Conservation (phyloP, 805 yeast genomes). For the Metschnikowia lunata region DNA sequence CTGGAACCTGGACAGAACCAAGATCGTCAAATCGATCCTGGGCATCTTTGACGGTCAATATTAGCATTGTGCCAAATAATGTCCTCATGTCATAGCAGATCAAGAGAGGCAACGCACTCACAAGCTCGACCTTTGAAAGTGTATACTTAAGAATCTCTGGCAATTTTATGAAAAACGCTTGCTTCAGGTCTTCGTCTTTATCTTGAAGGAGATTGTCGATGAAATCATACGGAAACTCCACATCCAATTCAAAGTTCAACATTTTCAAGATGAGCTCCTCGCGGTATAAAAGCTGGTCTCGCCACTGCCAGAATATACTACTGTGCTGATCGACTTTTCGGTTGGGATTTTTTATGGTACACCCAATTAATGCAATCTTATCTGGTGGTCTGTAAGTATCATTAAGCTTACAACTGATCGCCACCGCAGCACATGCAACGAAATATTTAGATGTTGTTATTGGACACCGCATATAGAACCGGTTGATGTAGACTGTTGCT, state of each 20-base stretch:
- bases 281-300: slow-evolving; percentile 40
- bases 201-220: slow-evolving; percentile 21
- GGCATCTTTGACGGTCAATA: slow-evolving; percentile 17
- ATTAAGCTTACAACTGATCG: slow-evolving; percentile 40
- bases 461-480: slow-evolving; percentile 40
- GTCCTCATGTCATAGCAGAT: slow-evolving; percentile 32
- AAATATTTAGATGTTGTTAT: slow-evolving; percentile 41
- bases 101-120: slow-evolving; percentile 36
- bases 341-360: slow-evolving; percentile 32
- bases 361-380: slow-evolving; percentile 37
- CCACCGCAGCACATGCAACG: slow-evolving; percentile 41
- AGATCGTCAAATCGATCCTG: slow-evolving; percentile 11
- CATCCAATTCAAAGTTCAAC: slow-evolving; percentile 36
- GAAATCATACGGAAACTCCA: slow-evolving; percentile 37
- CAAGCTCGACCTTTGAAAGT: slow-evolving; percentile 32
- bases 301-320: slow-evolving; percentile 41
- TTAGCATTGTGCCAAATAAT: slow-evolving; percentile 25
- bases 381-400: slow-evolving; percentile 43
- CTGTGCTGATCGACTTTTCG: slow-evolving; percentile 35
- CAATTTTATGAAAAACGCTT: slow-evolving; percentile 11
- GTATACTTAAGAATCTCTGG: slow-evolving; percentile 27
- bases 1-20: slow-evolving; percentile 9
- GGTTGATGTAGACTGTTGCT: slow-evolving; percentile 35
- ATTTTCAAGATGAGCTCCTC: slow-evolving; percentile 39
- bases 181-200: slow-evolving; percentile 7